A percentile compares a stretch with the other conserved stretches of the same genome.
Conservation (phyloP, 2,329 filamentous ascomycete species). For the Pseudogymnoascus sp. region DNA sequence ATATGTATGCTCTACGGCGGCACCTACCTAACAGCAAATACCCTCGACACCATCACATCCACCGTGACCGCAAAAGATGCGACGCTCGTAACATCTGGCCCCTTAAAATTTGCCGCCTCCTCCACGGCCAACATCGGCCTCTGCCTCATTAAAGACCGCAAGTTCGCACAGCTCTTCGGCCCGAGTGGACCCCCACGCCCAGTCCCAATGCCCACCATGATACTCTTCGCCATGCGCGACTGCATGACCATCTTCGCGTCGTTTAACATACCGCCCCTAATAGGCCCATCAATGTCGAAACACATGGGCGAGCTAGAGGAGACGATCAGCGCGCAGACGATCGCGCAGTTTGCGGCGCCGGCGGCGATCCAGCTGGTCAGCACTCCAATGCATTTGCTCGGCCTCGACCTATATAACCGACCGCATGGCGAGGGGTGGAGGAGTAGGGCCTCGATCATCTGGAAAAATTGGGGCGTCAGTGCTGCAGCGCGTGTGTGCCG, state of each 20-base stretch:
- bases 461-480: constrained; percentile 67
- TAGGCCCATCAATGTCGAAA: constrained; percentile 59
- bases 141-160: constrained; percentile 82
- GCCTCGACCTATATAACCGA: constrained; percentile 74
- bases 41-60: constrained; percentile 69
- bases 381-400: constrained; percentile 77
- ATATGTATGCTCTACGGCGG: constrained; percentile 72
- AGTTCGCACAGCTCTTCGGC: constrained; percentile 76
- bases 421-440: constrained; percentile 34
- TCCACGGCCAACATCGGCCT: constrained; percentile 75
- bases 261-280: constrained; percentile 77
- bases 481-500: constrained; percentile 67
- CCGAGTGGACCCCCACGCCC: constrained; percentile 44
- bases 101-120: constrained; percentile 72
- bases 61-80: constrained; percentile 51
- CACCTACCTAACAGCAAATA: constrained; percentile 84
- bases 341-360: constrained; percentile 73
- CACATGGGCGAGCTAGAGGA: constrained; percentile 44
- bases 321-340: constrained; percentile 43
- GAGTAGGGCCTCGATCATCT: constrained; percentile 59
- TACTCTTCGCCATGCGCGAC: constrained; percentile 73
- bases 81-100: constrained; percentile 59
- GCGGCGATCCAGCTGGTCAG: constrained; percentile 69
- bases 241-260: constrained; percentile 83
- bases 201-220: constrained; percentile 63